Evolutionary conservation across 2,329 filamentous ascomycete species (phyloP), one percentile per base, ranked within the genome.

Genomic region (Lachnellula arida): DNA sequence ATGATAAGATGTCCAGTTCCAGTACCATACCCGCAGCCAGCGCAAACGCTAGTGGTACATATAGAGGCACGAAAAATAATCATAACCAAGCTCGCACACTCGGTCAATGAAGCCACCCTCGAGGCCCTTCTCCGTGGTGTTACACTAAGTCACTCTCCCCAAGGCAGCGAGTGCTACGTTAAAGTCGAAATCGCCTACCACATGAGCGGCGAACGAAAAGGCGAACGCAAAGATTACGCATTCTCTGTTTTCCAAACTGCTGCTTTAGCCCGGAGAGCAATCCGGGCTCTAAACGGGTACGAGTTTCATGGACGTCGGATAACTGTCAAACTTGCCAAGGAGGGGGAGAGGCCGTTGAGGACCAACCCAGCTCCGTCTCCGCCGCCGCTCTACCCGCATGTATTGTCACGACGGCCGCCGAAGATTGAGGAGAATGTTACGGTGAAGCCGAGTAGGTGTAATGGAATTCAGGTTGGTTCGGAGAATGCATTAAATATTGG

Each of bases 21-120:
- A 23, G 3, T 15, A 11, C 23, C 22, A 9, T 46, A 14, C 28
- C 17, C 25, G 14, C 34, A 17, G n/a, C 37, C 37, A 39, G 37
- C 37, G 5, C 28, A 25, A 28, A 4, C n/a, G n/a, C n/a, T n/a
- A n/a, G n/a, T 57, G 17, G 43, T 62, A 2, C 39, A 56, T 17
- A 57, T 49, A 4, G 62, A 65, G 52, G 55, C 59, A 5, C 54
- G 63, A 14, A 66, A 64, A 46, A 55, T 67, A 5, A 60, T 67
- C 8, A 60, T 67, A 28, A 66, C 57, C 2, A 50, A 47, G 32
- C 57, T 66, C 1, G 55, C 62, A 0, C 51, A 42, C 9, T 22
- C 23, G 1, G 52, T 49, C 1, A 56, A 54, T 2, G 40, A 53
- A 25, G 28, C 22, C 4, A 46, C 56, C 14, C 49, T 67, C 0